These are phyloP conservation scores for Conidiobolus incongruus DNA, from an alignment of 371 early-diverging fungal genomes.

Conservation along the genomic window DNA sequence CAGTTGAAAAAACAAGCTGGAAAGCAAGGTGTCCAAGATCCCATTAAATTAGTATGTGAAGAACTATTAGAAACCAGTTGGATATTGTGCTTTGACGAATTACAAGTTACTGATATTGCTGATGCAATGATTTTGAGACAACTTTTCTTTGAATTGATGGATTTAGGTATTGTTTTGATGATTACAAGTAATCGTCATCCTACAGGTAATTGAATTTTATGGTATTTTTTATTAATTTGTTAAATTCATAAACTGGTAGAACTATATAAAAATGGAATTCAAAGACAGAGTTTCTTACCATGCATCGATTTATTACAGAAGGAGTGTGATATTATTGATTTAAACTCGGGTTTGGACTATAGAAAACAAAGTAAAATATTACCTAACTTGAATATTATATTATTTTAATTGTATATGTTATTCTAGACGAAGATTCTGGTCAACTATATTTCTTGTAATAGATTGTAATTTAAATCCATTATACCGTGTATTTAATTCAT, in stretches of 20 bases:
- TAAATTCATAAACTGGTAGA: slow-evolving; percentile 13
- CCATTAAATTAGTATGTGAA: slow-evolving; percentile 57
- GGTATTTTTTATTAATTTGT: neutral
- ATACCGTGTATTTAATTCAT: neutral
- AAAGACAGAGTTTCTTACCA: slow-evolving; percentile 71
- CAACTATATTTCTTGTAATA: slow-evolving; percentile 8
- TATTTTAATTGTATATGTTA: slow-evolving; percentile 3
- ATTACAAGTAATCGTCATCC: slow-evolving; percentile 90
- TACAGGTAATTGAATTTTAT: slow-evolving; percentile 22
- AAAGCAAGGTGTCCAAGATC: slow-evolving; percentile 27
- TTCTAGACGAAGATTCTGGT: slow-evolving; percentile 6
- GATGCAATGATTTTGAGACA: slow-evolving; percentile 88
- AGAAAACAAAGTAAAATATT: slow-evolving; percentile 17
- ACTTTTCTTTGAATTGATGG: slow-evolving; percentile 54
- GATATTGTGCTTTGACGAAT: slow-evolving; percentile 88
- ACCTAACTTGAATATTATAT: neutral
- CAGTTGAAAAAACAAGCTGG: slow-evolving; percentile 27
- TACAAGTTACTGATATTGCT: slow-evolving; percentile 89
- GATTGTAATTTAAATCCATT: neutral
- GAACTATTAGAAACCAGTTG: slow-evolving; percentile 56
- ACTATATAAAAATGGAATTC: slow-evolving; percentile 86
- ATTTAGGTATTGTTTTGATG: slow-evolving; percentile 72
- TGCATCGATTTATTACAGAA: slow-evolving; percentile 70
- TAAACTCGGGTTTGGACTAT: slow-evolving; percentile 83
- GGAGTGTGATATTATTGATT: slow-evolving; percentile 46